Evolutionary conservation across 257 asterid genomes (phyloP), one percentile per base, ranked within the genome.

Genomic region (Striga asiatica): DNA sequence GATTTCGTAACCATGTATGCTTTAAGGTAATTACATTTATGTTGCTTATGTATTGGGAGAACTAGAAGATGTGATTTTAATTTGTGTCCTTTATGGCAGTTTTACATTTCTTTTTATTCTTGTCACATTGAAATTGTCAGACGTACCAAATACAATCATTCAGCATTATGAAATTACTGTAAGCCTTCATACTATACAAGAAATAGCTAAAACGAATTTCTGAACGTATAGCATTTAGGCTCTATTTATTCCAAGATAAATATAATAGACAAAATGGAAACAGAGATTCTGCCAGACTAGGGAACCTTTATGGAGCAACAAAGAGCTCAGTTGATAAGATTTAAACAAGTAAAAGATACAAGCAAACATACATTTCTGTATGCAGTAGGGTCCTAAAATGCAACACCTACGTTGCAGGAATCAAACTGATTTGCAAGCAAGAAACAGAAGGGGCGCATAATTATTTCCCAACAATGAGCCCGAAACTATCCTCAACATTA

Each of bases 1-100:
- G 84, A 75, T 23, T 22, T 87, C 25, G 46, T 84, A 12, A 72
- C 68, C 21, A 75, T 91, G 58, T 67, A n/a, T n/a, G 84, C 34
- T 82, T 89, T 4, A 79, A 83, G 6, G 78, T 83, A 17, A 81
- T 76, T 49, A 70, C 72, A 84, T 38, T 43, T 7, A 46, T 19
- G 0, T 41, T 41, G 11, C 23, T 16, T 41, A 17, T 17, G 4
- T 42, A 17, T 6, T 16, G 10, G 2, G 50, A 42, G 50, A 18
- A 42, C 16, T 24, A 16, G 1, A 12, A 42, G 7, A 17, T 42
- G 9, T 42, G 50, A 7, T 16, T 42, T 16, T 1, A 42, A 18
- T 42, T 42, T 16, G 2, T 42, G 7, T 18, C 24, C 18, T 16
- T 42, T 42, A 7, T 39, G 47, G 47, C n/a, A n/a, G 16, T 0